Percentiles rank a stretch among this genome's conserved stretches.
phyloP scores from a whole-genome alignment of 1,284 basidiomycete genomes.

The Apiotrichum mycotoxinovorans region DNA sequence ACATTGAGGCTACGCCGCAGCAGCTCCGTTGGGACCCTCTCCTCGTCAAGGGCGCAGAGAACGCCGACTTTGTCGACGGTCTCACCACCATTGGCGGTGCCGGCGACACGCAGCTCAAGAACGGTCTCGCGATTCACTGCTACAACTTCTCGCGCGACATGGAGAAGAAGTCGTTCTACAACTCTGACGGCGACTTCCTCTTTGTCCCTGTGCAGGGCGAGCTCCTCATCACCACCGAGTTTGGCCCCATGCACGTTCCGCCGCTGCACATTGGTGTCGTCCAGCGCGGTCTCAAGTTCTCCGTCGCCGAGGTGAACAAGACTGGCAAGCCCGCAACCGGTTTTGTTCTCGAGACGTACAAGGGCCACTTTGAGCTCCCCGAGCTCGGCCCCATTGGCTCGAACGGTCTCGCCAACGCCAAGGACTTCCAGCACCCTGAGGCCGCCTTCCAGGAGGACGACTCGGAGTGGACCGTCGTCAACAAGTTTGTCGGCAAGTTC shows the following conservation, averaged over 20 bases:
- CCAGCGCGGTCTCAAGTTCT: conserved; percentile 65
- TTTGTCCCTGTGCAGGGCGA: conserved; percentile 64
- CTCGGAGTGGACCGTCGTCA: conserved; percentile 53
- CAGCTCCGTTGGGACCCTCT: conserved; percentile 63
- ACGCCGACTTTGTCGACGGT: conserved; percentile 61
- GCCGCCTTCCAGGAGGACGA: conserved; percentile 58
- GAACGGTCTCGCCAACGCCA: conserved; percentile 60
- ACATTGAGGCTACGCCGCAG: conserved; percentile 54
- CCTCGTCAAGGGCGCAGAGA: conserved; percentile 43
- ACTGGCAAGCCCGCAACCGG: conserved; percentile 28
- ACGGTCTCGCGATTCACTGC: conserved; percentile 63
- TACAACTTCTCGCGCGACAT: conserved; percentile 63
- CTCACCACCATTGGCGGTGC: conserved; percentile 64
- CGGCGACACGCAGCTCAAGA: conserved; percentile 60
- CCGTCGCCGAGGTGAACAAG: conserved; percentile 47
- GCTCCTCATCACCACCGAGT: conserved; percentile 66
- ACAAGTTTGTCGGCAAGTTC: conserved; percentile 14
- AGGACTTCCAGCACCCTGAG: conserved; percentile 63
- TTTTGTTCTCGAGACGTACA: conserved; percentile 61
- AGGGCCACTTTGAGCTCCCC: conserved; percentile 62
- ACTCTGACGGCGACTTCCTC: conserved; percentile 66
- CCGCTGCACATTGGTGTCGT: conserved; percentile 64
- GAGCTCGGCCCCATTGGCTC: conserved; percentile 65
- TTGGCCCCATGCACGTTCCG: conserved; percentile 64
- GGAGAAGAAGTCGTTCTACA: conserved; percentile 63